Percentiles rank a stretch among this genome's conserved stretches.
Evolutionary conservation across 495 filamentous ascomycete genomes (phyloP).

Genomic region (Penicillium tannophilum): DNA sequence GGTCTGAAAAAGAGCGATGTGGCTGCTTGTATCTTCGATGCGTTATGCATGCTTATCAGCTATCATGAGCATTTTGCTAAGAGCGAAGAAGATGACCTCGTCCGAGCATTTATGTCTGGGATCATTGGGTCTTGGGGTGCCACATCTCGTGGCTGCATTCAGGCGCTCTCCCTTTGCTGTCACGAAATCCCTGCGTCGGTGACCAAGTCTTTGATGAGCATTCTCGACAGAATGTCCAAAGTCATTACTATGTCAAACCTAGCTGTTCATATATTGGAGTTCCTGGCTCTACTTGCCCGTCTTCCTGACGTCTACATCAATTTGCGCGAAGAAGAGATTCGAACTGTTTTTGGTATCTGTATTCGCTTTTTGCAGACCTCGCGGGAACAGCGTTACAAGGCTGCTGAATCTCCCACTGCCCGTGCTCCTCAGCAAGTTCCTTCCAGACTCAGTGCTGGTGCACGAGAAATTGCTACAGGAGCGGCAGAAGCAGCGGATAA

Average conservation of each 20-base stretch:
- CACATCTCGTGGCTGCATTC: constrained; percentile 87
- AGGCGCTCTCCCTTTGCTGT: constrained; percentile 90
- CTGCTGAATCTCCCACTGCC: constrained; percentile 33
- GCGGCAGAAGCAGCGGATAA: constrained; percentile 34
- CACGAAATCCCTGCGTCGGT: constrained; percentile 86
- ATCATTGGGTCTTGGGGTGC: constrained; percentile 79
- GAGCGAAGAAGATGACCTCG: constrained; percentile 83
- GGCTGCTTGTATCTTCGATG: constrained; percentile 82
- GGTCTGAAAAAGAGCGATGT: constrained; percentile 87
- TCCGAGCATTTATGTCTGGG: constrained; percentile 79
- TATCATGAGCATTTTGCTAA: constrained; percentile 86
- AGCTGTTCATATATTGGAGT: constrained; percentile 92
- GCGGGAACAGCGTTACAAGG: constrained; percentile 55
- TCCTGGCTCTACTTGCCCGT: constrained; percentile 82
- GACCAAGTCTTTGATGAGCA: constrained; percentile 75
- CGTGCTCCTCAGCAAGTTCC: constrained; percentile 31
- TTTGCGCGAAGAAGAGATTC: constrained; percentile 83
- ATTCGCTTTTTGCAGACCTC: constrained; percentile 85
- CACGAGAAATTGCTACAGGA: constrained; percentile 41
- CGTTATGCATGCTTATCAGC: constrained; percentile 78
- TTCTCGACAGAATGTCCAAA: constrained; percentile 89
- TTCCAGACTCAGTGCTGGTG: constrained; percentile 43
- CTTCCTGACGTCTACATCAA: constrained; percentile 83
- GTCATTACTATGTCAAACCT: constrained; percentile 91
- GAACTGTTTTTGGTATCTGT: constrained; percentile 91